Evolutionary conservation across 176 grass and related monocot genomes (phyloP), one percentile per base, ranked within the genome.

Genomic region (Zizania latifolia): DNA sequence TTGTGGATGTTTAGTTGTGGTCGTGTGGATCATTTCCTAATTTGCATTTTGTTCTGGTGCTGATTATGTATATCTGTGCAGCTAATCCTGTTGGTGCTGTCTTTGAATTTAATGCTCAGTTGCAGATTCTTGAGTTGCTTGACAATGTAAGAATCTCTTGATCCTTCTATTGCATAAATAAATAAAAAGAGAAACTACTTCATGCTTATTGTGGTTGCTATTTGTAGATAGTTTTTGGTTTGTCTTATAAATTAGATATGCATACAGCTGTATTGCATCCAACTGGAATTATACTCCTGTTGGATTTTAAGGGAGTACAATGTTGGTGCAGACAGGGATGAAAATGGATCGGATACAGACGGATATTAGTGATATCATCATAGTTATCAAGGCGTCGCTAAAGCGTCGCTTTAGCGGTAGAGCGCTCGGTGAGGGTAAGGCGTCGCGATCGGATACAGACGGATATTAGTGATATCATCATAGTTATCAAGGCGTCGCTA

Each of bases 121-220:
- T 99, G 69, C 95, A 99, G 68, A 99, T 94, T 78, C 84, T 99
- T 23, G 95, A 99, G 65, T 81, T 99, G 80, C 89, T 98, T 27
- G 95, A 99, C 74, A 99, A 99, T 90, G 95, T 99, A 86, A 89
- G 86, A 41, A 32, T 69, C 31, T 6, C 7, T 70, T 84, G 60
- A 27, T 77, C 40, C n/a, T 62, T 58, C 35, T 61, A 38, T 56
- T 37, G 31, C 70, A 72, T 72, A 54, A 55, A 71, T 79, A 50
- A 61, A 68, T 30, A 39, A 12, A 29, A 30, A 27, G 21, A 58
- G 16, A 72, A 64, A 58, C 38, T 30, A 66, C 1, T 73, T 37
- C 8, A 67, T 48, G 19, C 65, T 58, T 64, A 55, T 54, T 0
- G 2, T 45, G 13, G 55, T 69, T 33, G 21, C 39, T 6, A 30